Conservation (phyloP, 1,284 basidiomycete genomes). For the Neolentinus lepideus region DNA sequence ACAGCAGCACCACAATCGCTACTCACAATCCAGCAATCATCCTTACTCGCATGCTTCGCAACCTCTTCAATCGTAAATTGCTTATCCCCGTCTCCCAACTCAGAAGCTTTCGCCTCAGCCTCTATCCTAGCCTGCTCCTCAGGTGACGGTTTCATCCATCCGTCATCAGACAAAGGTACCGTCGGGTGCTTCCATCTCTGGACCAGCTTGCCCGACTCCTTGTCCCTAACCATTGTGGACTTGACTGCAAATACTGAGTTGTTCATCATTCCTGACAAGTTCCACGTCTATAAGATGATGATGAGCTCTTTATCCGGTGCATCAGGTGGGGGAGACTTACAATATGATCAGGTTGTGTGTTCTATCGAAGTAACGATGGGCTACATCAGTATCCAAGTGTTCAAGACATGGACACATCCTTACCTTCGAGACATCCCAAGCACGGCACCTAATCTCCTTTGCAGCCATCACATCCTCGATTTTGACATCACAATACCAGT, state of each 20-base stretch:
- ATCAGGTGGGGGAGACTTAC: slow-evolving; percentile 3
- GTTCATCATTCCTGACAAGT: slow-evolving; percentile 10
- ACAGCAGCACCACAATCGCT: no score
- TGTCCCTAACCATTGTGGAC: slow-evolving; percentile 5
- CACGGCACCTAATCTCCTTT: background rate
- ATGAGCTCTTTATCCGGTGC: slow-evolving; percentile 9
- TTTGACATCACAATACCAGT: slow-evolving; percentile 2
- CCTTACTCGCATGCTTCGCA: slow-evolving; percentile 15
- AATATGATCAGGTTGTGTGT: background rate
- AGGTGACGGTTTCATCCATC: slow-evolving; percentile 4
- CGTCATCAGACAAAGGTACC: slow-evolving; percentile 12
- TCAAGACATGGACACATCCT: slow-evolving; percentile 10
- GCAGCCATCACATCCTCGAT: background rate
- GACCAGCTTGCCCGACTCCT: slow-evolving; percentile 6
- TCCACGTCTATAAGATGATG: background rate
- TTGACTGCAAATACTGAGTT: slow-evolving; percentile 18
- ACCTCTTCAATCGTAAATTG: slow-evolving; percentile 15
- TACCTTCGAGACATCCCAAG: slow-evolving; percentile 9
- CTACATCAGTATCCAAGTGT: no score
- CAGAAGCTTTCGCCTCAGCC: background rate
- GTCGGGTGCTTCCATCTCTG: slow-evolving; percentile 14
- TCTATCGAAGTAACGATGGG: background rate
- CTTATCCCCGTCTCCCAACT: background rate
- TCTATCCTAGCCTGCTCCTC: background rate
- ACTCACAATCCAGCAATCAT: slow-evolving; percentile 4